Base-by-base conservation (phyloP, 768 basidiomycete species). In the Inosperma sp. region DNA sequence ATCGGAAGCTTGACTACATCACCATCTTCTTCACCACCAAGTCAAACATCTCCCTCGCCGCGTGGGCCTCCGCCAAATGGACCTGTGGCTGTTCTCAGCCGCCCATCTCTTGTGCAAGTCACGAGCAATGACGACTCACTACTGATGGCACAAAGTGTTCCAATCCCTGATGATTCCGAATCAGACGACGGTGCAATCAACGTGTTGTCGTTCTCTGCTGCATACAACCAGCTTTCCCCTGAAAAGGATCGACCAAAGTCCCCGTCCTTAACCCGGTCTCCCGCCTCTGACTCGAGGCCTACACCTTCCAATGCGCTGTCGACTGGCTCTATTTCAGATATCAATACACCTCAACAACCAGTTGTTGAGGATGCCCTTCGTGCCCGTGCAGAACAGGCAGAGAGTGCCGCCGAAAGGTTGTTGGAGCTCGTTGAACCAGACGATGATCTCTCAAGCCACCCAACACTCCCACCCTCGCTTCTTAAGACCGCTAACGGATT, bases 381-480 rank as follows among this genome's bases (percentile, higher is more conserved):
- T 36, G 89, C 89, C 2, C 81, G 89, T 46, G 93, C 94, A 2
- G 88, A 89, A 58, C 94, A 96, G 63, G 94, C 94, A 0, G 90
- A 93, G 64, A 93, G 90, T 62, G 89, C 93, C 7, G 94, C 94
- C 1, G 86, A 91, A 63, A 79, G 90, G 42, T 69, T 97, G 22
- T 65, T 95, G 31, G 94, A 96, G 65, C 76, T 95, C 13, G 86
- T 89, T 10, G 88, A 92, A 54, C 80, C 85, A 12, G 88, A 90
- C 40, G 85, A 82, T 10, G 82, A 82, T 44, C 71, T 68, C 49
- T 48, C 48, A 26, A 74, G 69, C 36, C 72, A 79, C 52, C 78
- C 80, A 17, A 69, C 75, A 8, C 73, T 85, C 10, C 83, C 83
- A 1, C 62, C 72, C 10, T 79, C 82, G 0, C 62, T 88, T 31